phyloP scores from a whole-genome alignment of 2,329 filamentous ascomycete genomes.

The Aspergillus glaucus region DNA sequence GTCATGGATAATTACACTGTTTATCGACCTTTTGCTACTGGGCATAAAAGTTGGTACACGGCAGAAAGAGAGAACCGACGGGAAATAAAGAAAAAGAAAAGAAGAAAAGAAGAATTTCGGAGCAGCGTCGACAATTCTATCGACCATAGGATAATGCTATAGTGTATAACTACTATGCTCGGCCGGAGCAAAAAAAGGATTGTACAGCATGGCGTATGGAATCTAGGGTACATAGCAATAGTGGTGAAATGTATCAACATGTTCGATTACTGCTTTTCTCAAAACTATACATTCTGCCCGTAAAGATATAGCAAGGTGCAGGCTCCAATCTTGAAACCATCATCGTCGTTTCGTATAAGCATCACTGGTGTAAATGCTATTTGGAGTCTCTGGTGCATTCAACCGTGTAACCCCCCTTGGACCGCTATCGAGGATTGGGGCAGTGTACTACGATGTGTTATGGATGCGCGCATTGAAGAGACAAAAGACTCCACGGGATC shows the following conservation, averaged over 20 bases:
- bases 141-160: background rate
- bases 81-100: slow-evolving; percentile 1
- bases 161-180: background rate
- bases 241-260: slow-evolving; percentile 1
- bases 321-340: too few relatives aligned
- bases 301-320: background rate
- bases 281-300: too few relatives aligned
- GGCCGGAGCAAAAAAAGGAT: background rate
- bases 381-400: too few relatives aligned
- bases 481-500: too few relatives aligned
- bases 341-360: too few relatives aligned
- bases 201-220: background rate
- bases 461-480: too few relatives aligned
- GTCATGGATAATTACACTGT: slow-evolving; percentile 3
- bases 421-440: too few relatives aligned
- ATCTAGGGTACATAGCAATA: slow-evolving; percentile 1
- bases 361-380: too few relatives aligned
- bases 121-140: background rate
- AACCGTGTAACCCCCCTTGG: too few relatives aligned
- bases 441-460: too few relatives aligned
- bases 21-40: slow-evolving; percentile 13
- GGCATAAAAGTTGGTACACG: slow-evolving; percentile 14
- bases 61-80: background rate
- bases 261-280: background rate
- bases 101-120: background rate